Evolutionary conservation across 345 rosid species (phyloP).

Genomic region (Dovyalis caffra): DNA sequence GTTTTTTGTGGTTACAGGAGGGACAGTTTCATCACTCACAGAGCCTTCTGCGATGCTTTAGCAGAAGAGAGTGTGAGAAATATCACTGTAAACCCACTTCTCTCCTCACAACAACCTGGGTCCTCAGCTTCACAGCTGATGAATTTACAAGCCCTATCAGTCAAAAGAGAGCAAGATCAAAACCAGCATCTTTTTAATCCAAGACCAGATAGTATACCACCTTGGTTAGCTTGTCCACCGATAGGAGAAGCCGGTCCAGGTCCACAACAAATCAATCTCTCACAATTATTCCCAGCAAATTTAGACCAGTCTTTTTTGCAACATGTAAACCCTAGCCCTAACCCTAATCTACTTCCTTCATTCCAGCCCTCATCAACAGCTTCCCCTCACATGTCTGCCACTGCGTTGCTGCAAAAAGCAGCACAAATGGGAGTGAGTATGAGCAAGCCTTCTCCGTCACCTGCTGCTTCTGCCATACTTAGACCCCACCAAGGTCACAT

Average conservation of each 20-base stretch:
- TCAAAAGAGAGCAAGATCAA: conserved; percentile 42
- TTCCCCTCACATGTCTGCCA: conserved; percentile 44
- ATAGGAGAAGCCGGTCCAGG: conserved; percentile 4
- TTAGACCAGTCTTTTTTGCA: conserved; percentile 17
- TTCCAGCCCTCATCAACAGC: conserved; percentile 14
- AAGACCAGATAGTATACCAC: conserved; percentile 15
- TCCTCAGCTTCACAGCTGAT: conserved; percentile 22
- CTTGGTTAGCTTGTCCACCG: conserved; percentile 27
- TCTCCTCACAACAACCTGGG: conserved; percentile 22
- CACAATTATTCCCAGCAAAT: conserved; percentile 22
- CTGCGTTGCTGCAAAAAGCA: conserved; percentile 48
- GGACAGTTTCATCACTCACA: conserved; percentile 68
- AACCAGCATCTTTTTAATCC: conserved; percentile 19
- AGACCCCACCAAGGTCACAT: conserved; percentile 36
- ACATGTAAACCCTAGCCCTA: conserved; percentile 34
- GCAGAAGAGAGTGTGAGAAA: conserved; percentile 47
- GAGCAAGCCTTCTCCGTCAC: conserved; percentile 26
- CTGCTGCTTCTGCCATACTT: conserved; percentile 2
- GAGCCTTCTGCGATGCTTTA: conserved; percentile 63
- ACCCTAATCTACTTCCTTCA: conserved; percentile 18
- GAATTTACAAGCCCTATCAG: conserved; percentile 23
- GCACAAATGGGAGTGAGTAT: conserved; percentile 44
- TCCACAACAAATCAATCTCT: conserved; percentile 7
- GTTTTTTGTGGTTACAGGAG: conserved; percentile 40
- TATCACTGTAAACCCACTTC: conserved; percentile 24